Percentiles rank a stretch among this genome's conserved stretches.
These are phyloP conservation scores for Phyllosticta citriasiana DNA, from an alignment of 2,329 filamentous ascomycete species.

Conservation along the genomic window DNA sequence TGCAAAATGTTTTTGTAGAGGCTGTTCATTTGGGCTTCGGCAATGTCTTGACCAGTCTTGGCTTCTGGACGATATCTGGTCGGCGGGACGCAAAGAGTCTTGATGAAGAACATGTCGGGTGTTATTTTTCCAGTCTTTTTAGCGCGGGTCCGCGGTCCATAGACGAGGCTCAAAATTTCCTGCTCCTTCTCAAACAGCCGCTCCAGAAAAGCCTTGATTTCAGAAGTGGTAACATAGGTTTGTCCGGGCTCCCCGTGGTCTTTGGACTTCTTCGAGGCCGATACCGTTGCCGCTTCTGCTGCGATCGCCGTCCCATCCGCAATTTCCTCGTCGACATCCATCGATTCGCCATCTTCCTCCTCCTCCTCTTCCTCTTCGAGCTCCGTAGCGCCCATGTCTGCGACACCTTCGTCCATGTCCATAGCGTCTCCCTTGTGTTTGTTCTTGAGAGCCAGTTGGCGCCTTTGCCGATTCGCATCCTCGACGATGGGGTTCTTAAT, in stretches of 20 bases:
- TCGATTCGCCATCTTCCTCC: constrained; percentile 20
- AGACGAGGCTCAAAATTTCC: constrained; percentile 75
- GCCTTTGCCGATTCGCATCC: constrained; percentile 1
- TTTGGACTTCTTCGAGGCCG: constrained; percentile 33
- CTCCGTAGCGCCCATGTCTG: constrained; percentile 42
- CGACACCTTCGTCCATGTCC: constrained; percentile 58
- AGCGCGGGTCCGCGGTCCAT: constrained; percentile 60
- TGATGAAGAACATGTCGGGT: constrained; percentile 90
- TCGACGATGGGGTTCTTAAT: constrained; percentile 54
- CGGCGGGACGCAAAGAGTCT: constrained; percentile 76
- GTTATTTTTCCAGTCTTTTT: constrained; percentile 48
- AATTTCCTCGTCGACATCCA: constrained; percentile 32
- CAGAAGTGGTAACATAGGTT: constrained; percentile 70
- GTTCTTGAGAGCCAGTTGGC: constrained; percentile 26
- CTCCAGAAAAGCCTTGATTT: constrained; percentile 68
- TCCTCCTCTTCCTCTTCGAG: constrained; percentile 22
- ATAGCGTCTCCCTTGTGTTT: constrained; percentile 36
- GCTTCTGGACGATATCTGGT: constrained; percentile 87
- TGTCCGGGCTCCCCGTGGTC: constrained; percentile 39
- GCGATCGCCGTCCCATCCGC: constrained; percentile 22
- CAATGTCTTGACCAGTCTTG: constrained; percentile 66
- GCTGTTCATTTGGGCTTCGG: constrained; percentile 80
- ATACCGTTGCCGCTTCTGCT: constrained; percentile 14
- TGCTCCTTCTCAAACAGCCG: constrained; percentile 81
- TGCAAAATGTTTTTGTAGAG: constrained; percentile 79